Evolutionary conservation across 2,329 filamentous ascomycete species (phyloP).

Genomic region (Penicillium sp.): DNA sequence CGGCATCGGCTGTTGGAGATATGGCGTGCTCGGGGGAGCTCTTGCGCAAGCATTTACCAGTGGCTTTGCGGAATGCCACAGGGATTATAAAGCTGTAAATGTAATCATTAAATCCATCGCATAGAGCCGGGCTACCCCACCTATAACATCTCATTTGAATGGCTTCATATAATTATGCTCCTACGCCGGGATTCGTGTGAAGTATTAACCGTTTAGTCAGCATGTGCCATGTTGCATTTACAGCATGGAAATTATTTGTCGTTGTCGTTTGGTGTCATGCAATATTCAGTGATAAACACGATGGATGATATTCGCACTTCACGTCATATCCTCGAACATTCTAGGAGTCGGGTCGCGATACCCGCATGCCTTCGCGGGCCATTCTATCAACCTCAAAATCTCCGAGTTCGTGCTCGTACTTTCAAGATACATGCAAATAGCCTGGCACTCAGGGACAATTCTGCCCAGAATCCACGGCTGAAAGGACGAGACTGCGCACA

Average conservation of each 20-base stretch:
- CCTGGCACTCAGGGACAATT: conserved; percentile 31
- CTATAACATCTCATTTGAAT: neutral
- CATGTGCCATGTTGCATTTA: no score
- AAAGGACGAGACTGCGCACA: conserved; percentile 8
- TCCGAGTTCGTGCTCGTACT: conserved; percentile 22
- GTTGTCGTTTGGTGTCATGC: no score
- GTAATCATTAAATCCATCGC: neutral
- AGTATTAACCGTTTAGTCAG: no score
- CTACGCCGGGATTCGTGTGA: no score
- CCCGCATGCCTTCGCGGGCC: conserved; percentile 31
- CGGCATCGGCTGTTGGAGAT: neutral
- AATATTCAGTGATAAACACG: no score
- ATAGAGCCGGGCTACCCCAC: neutral
- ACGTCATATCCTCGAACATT: conserved; percentile 1
- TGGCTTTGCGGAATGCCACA: neutral
- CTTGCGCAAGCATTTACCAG: neutral
- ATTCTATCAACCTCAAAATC: conserved; percentile 28
- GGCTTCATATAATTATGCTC: neutral
- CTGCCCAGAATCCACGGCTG: conserved; percentile 28
- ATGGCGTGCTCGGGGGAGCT: conserved; percentile 2
- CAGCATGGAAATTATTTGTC: neutral
- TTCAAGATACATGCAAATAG: conserved; percentile 36
- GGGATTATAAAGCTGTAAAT: neutral
- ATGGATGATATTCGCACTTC: no score
- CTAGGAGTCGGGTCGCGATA: conserved; percentile 17